These are phyloP conservation scores for Penicillium rolfsii DNA, from an alignment of 2,329 filamentous ascomycete genomes.

Conservation along the genomic window DNA sequence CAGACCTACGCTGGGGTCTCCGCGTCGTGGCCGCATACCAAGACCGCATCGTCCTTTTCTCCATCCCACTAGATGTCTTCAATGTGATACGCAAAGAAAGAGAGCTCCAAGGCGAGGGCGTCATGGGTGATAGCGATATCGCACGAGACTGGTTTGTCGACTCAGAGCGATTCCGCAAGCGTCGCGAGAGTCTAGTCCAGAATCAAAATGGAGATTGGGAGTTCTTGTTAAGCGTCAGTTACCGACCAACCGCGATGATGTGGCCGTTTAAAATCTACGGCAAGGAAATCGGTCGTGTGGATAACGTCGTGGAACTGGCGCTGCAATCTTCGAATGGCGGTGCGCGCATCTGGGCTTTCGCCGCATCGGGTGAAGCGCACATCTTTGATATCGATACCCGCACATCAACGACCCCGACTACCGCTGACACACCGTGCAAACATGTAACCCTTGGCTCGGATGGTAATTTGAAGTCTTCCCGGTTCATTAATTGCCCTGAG, in stretches of 20 bases:
- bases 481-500: conserved; percentile 22
- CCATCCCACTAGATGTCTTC: conserved; percentile 62
- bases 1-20: conserved; percentile 61
- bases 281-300: conserved; percentile 52
- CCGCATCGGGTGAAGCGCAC: conserved; percentile 47
- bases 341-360: conserved; percentile 59
- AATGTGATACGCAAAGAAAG: conserved; percentile 43
- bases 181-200: conserved; percentile 36
- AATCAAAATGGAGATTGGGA: conserved; percentile 48
- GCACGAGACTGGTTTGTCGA: conserved; percentile 40
- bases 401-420: conserved; percentile 19
- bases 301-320: conserved; percentile 55
- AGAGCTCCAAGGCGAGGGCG: conserved; percentile 34
- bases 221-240: conserved; percentile 42
- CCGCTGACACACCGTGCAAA: conserved; percentile 29
- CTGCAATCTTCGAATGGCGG: conserved; percentile 48
- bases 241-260: conserved; percentile 40
- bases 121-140: conserved; percentile 42
- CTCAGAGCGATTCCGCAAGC: conserved; percentile 31
- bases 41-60: conserved; percentile 61
- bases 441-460: conserved; percentile 31
- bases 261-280: conserved; percentile 58
- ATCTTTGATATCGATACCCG: conserved; percentile 52
- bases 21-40: conserved; percentile 61
- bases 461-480: conserved; percentile 31